phyloP scores from a whole-genome alignment of 2,329 filamentous ascomycete species.

The Xylaria polymorpha region DNA sequence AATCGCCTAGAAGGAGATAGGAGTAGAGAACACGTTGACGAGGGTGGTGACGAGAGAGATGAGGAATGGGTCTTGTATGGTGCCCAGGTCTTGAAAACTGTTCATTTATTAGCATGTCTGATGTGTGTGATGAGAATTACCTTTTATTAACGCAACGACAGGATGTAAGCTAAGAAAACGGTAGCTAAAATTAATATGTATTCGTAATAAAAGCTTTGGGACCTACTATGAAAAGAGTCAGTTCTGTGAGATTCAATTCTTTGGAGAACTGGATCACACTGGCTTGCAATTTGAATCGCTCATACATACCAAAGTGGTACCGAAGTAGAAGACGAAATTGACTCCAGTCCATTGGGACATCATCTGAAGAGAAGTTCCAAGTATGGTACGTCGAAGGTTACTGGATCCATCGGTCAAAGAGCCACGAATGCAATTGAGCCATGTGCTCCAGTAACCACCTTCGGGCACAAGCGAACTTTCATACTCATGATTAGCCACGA shows the following conservation, averaged over 20 bases:
- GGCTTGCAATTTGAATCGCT: background rate
- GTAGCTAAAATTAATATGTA: background rate
- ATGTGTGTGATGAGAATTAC: background rate
- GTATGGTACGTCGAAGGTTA: slow-evolving; percentile 76
- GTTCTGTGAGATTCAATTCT: background rate
- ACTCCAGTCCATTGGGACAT: slow-evolving; percentile 86
- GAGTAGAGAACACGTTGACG: slow-evolving; percentile 88
- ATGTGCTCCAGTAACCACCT: slow-evolving; percentile 73
- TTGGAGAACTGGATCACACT: background rate
- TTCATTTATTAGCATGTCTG: slow-evolving; percentile 15
- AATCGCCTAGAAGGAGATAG: slow-evolving; percentile 87
- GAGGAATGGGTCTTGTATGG: slow-evolving; percentile 81
- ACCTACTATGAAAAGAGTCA: slow-evolving; percentile 32
- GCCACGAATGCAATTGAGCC: slow-evolving; percentile 75
- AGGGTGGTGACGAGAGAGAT: slow-evolving; percentile 88
- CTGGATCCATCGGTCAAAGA: slow-evolving; percentile 71
- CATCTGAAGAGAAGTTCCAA: slow-evolving; percentile 81
- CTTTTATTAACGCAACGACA: background rate
- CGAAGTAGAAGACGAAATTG: slow-evolving; percentile 79
- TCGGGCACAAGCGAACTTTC: slow-evolving; percentile 77
- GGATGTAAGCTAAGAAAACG: background rate
- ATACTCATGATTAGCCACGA: slow-evolving; percentile 89
- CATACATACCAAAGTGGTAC: slow-evolving; percentile 71
- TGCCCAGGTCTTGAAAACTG: slow-evolving; percentile 77
- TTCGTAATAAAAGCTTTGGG: background rate